phyloP scores from a whole-genome alignment of 768 basidiomycete species.

The Termitomyces sp. region DNA sequence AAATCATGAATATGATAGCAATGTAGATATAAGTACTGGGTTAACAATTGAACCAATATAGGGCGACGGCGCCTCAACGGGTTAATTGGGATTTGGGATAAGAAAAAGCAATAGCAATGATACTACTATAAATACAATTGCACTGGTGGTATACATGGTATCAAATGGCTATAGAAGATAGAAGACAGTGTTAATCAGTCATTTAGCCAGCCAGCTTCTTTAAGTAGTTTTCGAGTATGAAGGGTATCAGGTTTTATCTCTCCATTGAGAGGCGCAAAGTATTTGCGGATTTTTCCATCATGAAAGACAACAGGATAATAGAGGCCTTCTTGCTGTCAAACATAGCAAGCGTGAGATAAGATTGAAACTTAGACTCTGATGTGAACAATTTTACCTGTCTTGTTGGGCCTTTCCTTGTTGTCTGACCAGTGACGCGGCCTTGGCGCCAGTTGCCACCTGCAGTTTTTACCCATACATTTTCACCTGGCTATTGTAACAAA shows the following conservation, averaged over 20 bases:
- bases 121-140: not conserved
- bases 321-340: conserved; percentile 33
- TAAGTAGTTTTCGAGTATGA: conserved; percentile 43
- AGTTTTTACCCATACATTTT: conserved; percentile 51
- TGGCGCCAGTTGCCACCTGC: conserved; percentile 46
- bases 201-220: conserved; percentile 44
- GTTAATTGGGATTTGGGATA: too few species aligned
- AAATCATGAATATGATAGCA: not conserved
- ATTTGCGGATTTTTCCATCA: conserved; percentile 49
- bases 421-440: conserved; percentile 45
- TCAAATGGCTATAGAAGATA: not conserved
- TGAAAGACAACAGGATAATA: conserved; percentile 55
- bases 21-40: too few species aligned
- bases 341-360: not conserved
- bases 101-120: too few species aligned
- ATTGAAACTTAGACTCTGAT: not conserved
- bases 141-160: not conserved
- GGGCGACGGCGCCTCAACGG: too few species aligned
- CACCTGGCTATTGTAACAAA: conserved; percentile 20
- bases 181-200: conserved; percentile 4
- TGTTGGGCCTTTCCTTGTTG: conserved; percentile 41
- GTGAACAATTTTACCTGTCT: conserved; percentile 35
- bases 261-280: conserved; percentile 61
- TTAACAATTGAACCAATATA: too few species aligned
- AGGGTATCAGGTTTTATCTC: conserved; percentile 60